Evolutionary conservation across 768 basidiomycete species (phyloP), one percentile per base, ranked within the genome.

Genomic region (Lactarius indigo): DNA sequence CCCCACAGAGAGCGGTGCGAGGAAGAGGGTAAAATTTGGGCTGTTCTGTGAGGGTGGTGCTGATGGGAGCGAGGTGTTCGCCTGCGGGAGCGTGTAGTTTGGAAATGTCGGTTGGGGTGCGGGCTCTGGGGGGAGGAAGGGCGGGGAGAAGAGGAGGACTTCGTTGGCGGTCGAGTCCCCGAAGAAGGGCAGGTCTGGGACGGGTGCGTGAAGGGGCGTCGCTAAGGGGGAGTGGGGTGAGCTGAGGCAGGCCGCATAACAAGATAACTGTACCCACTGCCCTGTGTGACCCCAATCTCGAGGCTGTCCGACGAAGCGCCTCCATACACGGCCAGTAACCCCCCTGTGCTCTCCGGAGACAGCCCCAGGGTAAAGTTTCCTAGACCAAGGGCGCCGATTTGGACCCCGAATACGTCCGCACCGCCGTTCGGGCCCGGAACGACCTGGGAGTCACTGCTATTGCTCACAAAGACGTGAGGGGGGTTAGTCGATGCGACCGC

Each of bases 81-180:
- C 85, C 0, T 78, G 72, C 3, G 88, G 86, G 1, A 94, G 82
- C 2, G 88, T 87, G 73, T 91, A 94, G 71, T 92, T 92, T 13
- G 92, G 92, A 72, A 83, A 94, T 30, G 75, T 77, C 1, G 89
- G 86, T 47, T 75, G 69, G 6, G 70, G 61, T 1, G 69, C 31
- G 1, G 72, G 66, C 13, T 78, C 66, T 0, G 77, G 63, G 8
- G 77, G 70, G 66, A 86, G 71, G 64, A 75, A 86, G 0, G 83
- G 75, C 9, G 84, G 83, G 0, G 92, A 93, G 75, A 90, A 91
- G 13, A 93, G 71, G 33, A 94, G 75, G 0, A 85, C 90, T 73
- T 90, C 85, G 59, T 86, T 90, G 7, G 86, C 77, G 2, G 91
- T 90, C 1, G 89, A 86, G 74, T 94, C 92, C 3, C 89, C 90